Conservation (phyloP, 441 rosid genomes). For the Dalechampia spathulata region DNA sequence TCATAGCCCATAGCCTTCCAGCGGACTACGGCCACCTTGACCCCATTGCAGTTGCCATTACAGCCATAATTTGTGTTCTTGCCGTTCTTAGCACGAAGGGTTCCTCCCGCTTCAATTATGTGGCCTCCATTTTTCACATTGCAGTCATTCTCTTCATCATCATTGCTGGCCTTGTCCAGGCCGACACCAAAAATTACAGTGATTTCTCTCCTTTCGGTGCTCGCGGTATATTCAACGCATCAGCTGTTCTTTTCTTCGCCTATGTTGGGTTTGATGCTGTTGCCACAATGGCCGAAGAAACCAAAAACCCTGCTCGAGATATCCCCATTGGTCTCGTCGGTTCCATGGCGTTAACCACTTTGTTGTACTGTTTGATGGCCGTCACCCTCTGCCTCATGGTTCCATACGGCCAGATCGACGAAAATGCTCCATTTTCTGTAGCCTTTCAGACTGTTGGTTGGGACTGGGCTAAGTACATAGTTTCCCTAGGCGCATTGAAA, state of each 20-base stretch:
- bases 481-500: conserved; percentile 21
- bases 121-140: conserved; percentile 56
- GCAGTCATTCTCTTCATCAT: conserved; percentile 53
- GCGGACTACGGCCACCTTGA: conserved; percentile 55
- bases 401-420: conserved; percentile 30
- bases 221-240: conserved; percentile 50
- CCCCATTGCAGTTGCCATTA: conserved; percentile 56
- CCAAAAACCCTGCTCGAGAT: conserved; percentile 66
- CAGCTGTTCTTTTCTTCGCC: conserved; percentile 65
- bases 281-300: conserved; percentile 73
- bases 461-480: conserved; percentile 26
- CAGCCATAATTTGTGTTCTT: conserved; percentile 43
- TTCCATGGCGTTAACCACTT: conserved; percentile 78
- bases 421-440: conserved; percentile 54
- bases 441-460: conserved; percentile 29
- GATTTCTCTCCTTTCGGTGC: conserved; percentile 54
- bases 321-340: conserved; percentile 73
- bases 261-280: conserved; percentile 77
- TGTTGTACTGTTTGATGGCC: conserved; percentile 58
- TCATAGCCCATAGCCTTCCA: conserved; percentile 34
- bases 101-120: conserved; percentile 62
- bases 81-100: conserved; percentile 57
- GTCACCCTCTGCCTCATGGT: conserved; percentile 37
- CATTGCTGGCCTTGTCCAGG: conserved; percentile 53
- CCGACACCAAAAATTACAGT: conserved; percentile 26